Evolutionary conservation across 1,139 yeast species (phyloP).

Genomic region (Lodderomyces theae): DNA sequence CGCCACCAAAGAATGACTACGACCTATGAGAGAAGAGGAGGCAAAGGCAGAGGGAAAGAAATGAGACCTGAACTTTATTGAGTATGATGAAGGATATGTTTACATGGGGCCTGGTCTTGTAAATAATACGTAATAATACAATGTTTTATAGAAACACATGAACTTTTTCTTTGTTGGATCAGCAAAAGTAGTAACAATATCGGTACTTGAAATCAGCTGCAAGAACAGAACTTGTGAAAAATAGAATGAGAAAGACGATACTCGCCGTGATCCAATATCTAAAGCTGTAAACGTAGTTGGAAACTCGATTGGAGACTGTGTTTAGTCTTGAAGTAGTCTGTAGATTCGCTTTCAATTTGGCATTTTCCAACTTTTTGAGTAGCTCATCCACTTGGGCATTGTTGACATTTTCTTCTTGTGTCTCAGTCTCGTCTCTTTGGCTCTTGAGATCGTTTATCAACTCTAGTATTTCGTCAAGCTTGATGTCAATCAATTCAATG

Average conservation of each 20-base stretch:
- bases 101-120: too few species aligned
- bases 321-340: conserved; percentile 2
- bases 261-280: conserved; percentile 4
- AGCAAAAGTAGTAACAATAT: conserved; percentile 40
- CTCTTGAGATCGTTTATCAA: conserved; percentile 2
- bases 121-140: conserved; percentile 5
- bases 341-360: not conserved
- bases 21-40: conserved; percentile 50
- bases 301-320: too few species aligned
- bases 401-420: not conserved
- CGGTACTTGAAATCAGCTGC: conserved; percentile 31
- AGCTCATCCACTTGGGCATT: conserved; percentile 1
- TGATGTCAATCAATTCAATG: conserved; percentile 5
- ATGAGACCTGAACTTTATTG: not conserved
- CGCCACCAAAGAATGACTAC: conserved; percentile 87
- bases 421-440: not conserved
- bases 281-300: conserved; percentile 1
- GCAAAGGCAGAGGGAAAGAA: not conserved
- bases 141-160: not conserved
- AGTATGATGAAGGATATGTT: not conserved
- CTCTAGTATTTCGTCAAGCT: conserved; percentile 7
- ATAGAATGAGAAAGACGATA: conserved; percentile 8
- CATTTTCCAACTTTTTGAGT: conserved; percentile 1
- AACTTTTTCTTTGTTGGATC: conserved; percentile 8
- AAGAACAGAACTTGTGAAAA: conserved; percentile 22